A percentile compares a stretch with the other conserved stretches of the same genome.
Conservation (phyloP, 768 basidiomycete species). For the Lactarius vividus region DNA sequence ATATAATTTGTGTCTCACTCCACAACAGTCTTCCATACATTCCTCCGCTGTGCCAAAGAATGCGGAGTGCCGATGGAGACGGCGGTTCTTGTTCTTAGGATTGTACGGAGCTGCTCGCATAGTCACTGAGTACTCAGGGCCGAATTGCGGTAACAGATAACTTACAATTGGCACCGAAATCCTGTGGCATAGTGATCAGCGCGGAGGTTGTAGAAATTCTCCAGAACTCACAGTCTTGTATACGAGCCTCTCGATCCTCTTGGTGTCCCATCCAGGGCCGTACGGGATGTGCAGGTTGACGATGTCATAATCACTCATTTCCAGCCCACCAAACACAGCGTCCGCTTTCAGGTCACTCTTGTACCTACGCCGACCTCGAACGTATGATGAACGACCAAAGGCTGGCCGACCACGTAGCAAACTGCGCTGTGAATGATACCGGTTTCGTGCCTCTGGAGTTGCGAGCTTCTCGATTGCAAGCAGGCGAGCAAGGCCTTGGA, state of each 20-base stretch:
- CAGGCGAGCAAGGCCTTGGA: slow-evolving; percentile 59
- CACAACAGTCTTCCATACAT: slow-evolving; percentile 60
- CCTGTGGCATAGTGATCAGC: slow-evolving; percentile 34
- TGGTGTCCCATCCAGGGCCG: slow-evolving; percentile 57
- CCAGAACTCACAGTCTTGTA: slow-evolving; percentile 49
- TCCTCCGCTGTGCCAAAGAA: slow-evolving; percentile 60
- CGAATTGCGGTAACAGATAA: slow-evolving; percentile 29
- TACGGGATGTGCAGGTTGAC: slow-evolving; percentile 57
- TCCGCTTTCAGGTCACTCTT: slow-evolving; percentile 57
- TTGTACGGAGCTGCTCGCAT: slow-evolving; percentile 52
- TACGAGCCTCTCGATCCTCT: slow-evolving; percentile 53
- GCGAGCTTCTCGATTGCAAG: slow-evolving; percentile 58
- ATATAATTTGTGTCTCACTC: slow-evolving; percentile 37
- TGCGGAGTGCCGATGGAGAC: slow-evolving; percentile 60
- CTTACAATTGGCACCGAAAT: slow-evolving; percentile 53
- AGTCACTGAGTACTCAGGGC: background rate
- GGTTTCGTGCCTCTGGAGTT: slow-evolving; percentile 42
- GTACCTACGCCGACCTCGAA: slow-evolving; percentile 36
- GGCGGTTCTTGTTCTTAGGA: slow-evolving; percentile 57
- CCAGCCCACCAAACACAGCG: slow-evolving; percentile 41
- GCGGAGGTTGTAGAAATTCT: slow-evolving; percentile 3
- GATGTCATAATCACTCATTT: slow-evolving; percentile 59
- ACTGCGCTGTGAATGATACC: slow-evolving; percentile 48
- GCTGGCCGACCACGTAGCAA: slow-evolving; percentile 49
- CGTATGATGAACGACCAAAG: background rate